Evolutionary conservation across 441 rosid genomes (phyloP), one percentile per base, ranked within the genome.

Genomic region (Iberis amara): DNA sequence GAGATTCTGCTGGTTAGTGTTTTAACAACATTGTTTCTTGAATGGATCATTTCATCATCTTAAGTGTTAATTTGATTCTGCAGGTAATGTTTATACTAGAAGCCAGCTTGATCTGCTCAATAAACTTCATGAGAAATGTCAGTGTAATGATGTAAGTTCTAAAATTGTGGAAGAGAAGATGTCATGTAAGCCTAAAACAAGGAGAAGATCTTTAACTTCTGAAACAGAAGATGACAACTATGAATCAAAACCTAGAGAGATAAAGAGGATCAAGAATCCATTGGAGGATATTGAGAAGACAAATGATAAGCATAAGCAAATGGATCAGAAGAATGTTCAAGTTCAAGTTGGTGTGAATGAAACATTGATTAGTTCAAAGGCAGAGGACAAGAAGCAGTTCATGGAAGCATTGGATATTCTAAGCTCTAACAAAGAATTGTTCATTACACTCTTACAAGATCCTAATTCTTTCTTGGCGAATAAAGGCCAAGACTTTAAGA

Each of bases 381-480:
- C 11, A 12, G 67, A 60, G 24, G 68, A 54, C 31, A 66, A 60
- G 2, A 83, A 78, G 64, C 73, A 81, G 56, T 80, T 86, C 68
- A 68, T 77, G 74, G 87, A 81, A 57, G 85, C 92, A 35, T 63
- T 86, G 55, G 79, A 81, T 59, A 65, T 80, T 13, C 37, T 86
- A 42, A 81, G 83, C 65, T 81, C 81, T 3, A 86, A 86, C 68
- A 81, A 75, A 76, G 89, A 83, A 36, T 56, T 86, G 53, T 80
- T 83, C 43, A 15, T 76, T 30, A 81, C 80, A 56, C 82, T 83
- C 57, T 74, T 86, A 32, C 87, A 83, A 55, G 89, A 86, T 59
- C 96, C 89, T 14, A 68, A 74, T 65, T 86, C 87, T 32, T 62
- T 83, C 40, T 52, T 83, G 28, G 81, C 45, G 32, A 78, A 77